A percentile compares a stretch with the other conserved stretches of the same genome.
phyloP scores from a whole-genome alignment of 352 stramenopile genomes.

The Saprolegnia parasitica region DNA sequence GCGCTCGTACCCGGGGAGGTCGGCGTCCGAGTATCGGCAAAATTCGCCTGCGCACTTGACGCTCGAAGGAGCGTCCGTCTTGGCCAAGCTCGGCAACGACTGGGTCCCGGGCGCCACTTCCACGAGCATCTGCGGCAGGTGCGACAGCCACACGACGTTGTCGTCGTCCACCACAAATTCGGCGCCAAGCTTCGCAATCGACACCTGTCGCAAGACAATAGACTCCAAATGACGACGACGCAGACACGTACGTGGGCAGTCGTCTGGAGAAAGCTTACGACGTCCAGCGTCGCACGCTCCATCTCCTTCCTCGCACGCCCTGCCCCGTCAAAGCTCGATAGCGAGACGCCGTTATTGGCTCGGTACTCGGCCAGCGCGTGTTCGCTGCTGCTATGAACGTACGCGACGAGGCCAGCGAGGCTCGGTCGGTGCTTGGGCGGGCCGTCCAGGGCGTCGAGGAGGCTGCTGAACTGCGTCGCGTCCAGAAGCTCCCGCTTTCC shows the following conservation, averaged over 20 bases:
- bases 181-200: slow-evolving; percentile 28
- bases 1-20: slow-evolving; percentile 3
- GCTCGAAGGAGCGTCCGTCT: slow-evolving; percentile 32
- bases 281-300: slow-evolving; percentile 27
- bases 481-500: slow-evolving; percentile 24
- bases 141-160: slow-evolving; percentile 41
- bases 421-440: too few species aligned
- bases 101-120: slow-evolving; percentile 29
- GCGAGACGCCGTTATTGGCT: not conserved
- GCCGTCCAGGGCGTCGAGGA: slow-evolving; percentile 27
- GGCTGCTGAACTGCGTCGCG: slow-evolving; percentile 30
- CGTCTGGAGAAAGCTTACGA: slow-evolving; percentile 36
- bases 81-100: slow-evolving; percentile 44
- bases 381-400: slow-evolving; percentile 19
- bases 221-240: not conserved
- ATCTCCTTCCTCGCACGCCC: slow-evolving; percentile 33
- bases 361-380: not conserved
- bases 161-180: slow-evolving; percentile 41
- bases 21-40: slow-evolving; percentile 32
- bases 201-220: slow-evolving; percentile 1
- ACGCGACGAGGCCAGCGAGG: slow-evolving; percentile 32
- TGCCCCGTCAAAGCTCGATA: slow-evolving; percentile 7
- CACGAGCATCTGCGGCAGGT: slow-evolving; percentile 32
- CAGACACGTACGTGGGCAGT: slow-evolving; percentile 23
- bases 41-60: slow-evolving; percentile 60